Evolutionary conservation across 1,284 basidiomycete species (phyloP), one percentile per base, ranked within the genome.

Genomic region (Wolfiporia cocos): DNA sequence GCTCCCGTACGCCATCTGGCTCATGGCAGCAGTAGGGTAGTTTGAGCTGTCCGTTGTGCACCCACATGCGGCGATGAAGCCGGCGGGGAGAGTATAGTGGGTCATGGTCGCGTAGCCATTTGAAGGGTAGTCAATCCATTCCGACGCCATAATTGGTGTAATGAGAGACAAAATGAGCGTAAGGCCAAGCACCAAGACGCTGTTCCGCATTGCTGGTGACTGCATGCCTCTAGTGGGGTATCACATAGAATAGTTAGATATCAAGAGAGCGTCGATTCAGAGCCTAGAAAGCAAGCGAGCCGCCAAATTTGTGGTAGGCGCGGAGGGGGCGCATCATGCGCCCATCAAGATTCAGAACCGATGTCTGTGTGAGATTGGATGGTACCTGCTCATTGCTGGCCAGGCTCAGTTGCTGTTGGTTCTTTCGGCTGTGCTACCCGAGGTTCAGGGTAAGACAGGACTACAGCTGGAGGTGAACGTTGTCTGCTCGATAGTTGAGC

Each of bases 1-100:
- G 55, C 80, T 84, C 0, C 86, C 86, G 51, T 73, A 89, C 2
- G 86, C 86, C 69, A 82, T 78, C 53, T 86, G 79, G 45, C 70
- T 84, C 49, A 89, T 62, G 6, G 86, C 86, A 15, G 79, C 85
- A 2, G 86, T 88, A 2, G 86, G 85, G 53, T 80, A 86, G 53
- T 80, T 67, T 21, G 83, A 85, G 54, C 82, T 86, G 33, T 69
- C 66, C 7, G 70, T 71, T 1, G 75, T 79, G 56, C 86, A 89
- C 42, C 86, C 86, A 51, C 75, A 78, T 0, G 70, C 66, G 30
- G 74, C 71, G 40, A 76, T 70, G 51, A 72, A 82, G 43, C 74
- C 72, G 26, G 50, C 62, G 51, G 37, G 69, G 18, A 43, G 76
- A 61, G 56, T 58, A 43, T 62, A 62, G 44, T 59, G 58, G 7